phyloP scores from a whole-genome alignment of 78 protist genomes.

The Mantamonas sphyraenae region DNA sequence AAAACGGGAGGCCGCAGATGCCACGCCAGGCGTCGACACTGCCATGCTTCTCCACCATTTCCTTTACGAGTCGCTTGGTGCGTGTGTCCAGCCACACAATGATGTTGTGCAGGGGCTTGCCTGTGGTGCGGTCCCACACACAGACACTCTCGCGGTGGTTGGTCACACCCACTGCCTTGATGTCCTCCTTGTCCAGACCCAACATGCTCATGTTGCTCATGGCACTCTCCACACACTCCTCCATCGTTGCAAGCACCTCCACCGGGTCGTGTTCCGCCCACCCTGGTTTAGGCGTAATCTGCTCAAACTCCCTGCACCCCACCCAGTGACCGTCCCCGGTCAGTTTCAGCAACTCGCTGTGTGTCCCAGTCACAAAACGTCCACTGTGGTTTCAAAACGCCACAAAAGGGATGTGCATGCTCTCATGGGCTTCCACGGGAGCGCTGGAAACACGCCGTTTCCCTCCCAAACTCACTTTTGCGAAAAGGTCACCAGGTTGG shows the following conservation, averaged over 20 bases:
- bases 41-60: constrained; percentile 4
- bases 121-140: constrained; percentile 87
- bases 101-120: constrained; percentile 77
- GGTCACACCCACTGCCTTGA: constrained; percentile 77
- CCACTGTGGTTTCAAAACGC: too few species aligned
- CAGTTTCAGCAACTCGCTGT: too few species aligned
- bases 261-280: constrained; percentile 87
- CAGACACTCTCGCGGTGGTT: constrained; percentile 93
- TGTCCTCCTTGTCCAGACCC: not conserved
- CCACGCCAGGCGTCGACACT: not conserved
- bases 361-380: too few species aligned
- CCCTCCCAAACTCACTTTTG: too few species aligned
- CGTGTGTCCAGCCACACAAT: constrained; percentile 73
- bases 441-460: too few species aligned
- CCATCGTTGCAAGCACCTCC: constrained; percentile 42
- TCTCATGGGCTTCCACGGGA: too few species aligned
- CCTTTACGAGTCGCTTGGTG: constrained; percentile 21
- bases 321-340: too few species aligned
- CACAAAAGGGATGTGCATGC: too few species aligned
- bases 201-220: not conserved
- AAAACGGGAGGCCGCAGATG: constrained; percentile 86
- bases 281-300: too few species aligned
- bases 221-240: constrained; percentile 33
- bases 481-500: too few species aligned
- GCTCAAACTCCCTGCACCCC: too few species aligned